These are phyloP conservation scores for Aspergillus baeticus DNA, from an alignment of 495 filamentous ascomycete species.

Conservation along the genomic window DNA sequence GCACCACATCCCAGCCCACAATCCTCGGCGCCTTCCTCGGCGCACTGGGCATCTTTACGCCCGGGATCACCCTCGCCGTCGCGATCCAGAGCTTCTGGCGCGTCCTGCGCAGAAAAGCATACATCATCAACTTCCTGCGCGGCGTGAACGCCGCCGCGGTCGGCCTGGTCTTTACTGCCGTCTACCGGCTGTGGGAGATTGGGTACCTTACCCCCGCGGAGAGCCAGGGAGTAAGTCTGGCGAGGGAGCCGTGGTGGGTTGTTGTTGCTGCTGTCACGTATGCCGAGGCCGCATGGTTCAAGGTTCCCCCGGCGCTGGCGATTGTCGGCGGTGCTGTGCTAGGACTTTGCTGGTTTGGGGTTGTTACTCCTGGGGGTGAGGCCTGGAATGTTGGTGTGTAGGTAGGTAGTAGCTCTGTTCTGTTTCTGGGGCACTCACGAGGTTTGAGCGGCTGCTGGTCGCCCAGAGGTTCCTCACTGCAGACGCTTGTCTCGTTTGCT, in stretches of 20 bases:
- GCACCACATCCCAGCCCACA: constrained; percentile 34
- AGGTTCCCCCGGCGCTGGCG: constrained; percentile 55
- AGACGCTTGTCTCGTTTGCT: too few relatives aligned
- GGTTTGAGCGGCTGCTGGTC: too few relatives aligned
- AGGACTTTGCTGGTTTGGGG: constrained; percentile 66
- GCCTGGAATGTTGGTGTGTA: background rate
- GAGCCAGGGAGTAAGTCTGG: constrained; percentile 55
- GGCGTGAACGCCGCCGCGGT: constrained; percentile 78
- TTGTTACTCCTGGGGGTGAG: constrained; percentile 27
- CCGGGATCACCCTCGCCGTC: constrained; percentile 64
- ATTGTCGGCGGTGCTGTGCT: constrained; percentile 65
- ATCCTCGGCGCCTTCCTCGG: constrained; percentile 62
- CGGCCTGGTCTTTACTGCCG: constrained; percentile 78
- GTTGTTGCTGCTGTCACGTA: constrained; percentile 63
- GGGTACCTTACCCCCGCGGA: constrained; percentile 59
- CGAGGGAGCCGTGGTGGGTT: constrained; percentile 73
- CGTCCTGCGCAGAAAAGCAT: constrained; percentile 50
- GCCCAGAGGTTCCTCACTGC: too few relatives aligned
- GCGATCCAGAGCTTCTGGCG: constrained; percentile 73
- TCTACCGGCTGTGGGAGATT: constrained; percentile 81
- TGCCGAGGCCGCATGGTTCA: constrained; percentile 62
- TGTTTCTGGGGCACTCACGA: too few relatives aligned
- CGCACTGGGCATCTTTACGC: constrained; percentile 69
- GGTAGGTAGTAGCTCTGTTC: too few relatives aligned
- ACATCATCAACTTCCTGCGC: constrained; percentile 57